Conservation (phyloP, 2,329 filamentous ascomycete genomes). For the Pseudonectria foliicola region DNA sequence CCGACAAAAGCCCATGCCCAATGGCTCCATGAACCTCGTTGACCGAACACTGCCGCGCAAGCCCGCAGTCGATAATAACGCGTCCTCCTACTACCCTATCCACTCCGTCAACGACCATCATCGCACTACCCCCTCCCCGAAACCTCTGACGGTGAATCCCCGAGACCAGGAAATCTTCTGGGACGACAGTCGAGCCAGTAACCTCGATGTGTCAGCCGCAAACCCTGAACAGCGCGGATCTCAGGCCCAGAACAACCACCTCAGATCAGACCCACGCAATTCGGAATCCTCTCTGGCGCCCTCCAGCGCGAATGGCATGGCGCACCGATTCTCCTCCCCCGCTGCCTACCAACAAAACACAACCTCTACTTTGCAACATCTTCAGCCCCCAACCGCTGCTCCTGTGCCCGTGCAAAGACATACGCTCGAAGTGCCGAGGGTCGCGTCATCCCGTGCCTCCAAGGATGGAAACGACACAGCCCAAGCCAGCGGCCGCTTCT, state of each 20-base stretch:
- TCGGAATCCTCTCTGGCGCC: conserved; percentile 21
- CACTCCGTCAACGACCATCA: background rate
- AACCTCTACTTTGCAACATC: conserved; percentile 39
- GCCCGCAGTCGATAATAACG: conserved; percentile 13
- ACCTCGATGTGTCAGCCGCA: no score
- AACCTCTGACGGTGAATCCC: no score
- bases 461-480: conserved; percentile 63
- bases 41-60: conserved; percentile 23
- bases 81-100: conserved; percentile 2
- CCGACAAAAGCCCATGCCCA: conserved; percentile 17
- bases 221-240: no score
- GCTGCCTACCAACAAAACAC: conserved; percentile 43
- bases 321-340: conserved; percentile 60
- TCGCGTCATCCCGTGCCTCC: conserved; percentile 58
- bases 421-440: conserved; percentile 78
- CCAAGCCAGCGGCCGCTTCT: conserved; percentile 73
- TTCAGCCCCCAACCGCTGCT: conserved; percentile 38
- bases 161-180: no score
- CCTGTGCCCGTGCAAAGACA: conserved; percentile 70
- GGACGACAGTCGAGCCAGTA: no score
- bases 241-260: conserved; percentile 2
- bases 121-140: background rate
- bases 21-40: conserved; percentile 21
- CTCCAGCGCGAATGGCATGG: conserved; percentile 17
- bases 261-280: conserved; percentile 17